These are phyloP conservation scores for Acer campestre DNA, from an alignment of 345 rosid species.

Conservation along the genomic window DNA sequence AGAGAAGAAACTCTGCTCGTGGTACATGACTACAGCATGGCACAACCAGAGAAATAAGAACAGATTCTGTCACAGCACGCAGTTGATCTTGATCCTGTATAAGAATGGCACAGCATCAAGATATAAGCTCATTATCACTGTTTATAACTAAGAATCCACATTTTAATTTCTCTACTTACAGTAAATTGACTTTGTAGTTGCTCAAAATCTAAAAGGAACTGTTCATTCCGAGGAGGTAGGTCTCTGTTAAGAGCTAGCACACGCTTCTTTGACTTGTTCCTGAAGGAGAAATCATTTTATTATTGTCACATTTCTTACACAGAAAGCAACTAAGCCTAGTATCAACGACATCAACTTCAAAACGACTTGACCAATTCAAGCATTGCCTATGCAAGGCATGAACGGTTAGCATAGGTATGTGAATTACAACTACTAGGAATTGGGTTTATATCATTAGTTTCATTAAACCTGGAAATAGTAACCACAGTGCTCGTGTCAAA, in stretches of 20 bases:
- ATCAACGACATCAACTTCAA: conserved; percentile 5
- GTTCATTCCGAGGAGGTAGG: conserved; percentile 89
- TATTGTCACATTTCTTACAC: neutral
- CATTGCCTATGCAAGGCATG: neutral
- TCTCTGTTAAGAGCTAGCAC: conserved; percentile 81
- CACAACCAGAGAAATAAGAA: conserved; percentile 74
- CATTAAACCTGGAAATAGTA: neutral
- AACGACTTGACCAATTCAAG: neutral
- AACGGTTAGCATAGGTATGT: neutral
- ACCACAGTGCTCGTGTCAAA: neutral
- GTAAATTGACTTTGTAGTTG: conserved; percentile 74
- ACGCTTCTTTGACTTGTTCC: conserved; percentile 91
- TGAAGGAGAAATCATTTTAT: conserved; percentile 23
- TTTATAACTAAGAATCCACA: neutral
- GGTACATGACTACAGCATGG: conserved; percentile 88
- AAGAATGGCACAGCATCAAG: conserved; percentile 18
- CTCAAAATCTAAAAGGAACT: conserved; percentile 83
- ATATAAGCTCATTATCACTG: conserved; percentile 9
- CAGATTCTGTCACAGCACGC: conserved; percentile 77
- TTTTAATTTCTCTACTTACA: conserved; percentile 40
- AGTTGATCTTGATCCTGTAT: conserved; percentile 85
- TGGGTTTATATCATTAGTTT: neutral
- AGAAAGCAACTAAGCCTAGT: neutral
- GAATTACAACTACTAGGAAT: neutral
- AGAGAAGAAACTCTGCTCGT: conserved; percentile 88